Base-by-base conservation (phyloP, 106 monocot genomes). In the Allium fistulosum region DNA sequence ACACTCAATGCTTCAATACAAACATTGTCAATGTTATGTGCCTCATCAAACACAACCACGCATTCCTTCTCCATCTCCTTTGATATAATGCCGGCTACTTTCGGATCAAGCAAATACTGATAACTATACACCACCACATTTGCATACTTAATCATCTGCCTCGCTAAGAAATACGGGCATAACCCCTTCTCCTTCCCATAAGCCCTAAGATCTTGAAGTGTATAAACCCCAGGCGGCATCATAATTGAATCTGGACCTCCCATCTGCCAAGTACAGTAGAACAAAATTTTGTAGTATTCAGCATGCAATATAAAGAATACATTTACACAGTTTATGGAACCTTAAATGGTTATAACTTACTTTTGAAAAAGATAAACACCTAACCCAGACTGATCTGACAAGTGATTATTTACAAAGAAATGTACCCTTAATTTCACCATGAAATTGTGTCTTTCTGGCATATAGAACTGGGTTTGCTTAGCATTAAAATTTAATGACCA, bases 21-120 rank as follows among this genome's bases (percentile, higher is more conserved):
- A 47, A 99, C 97, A 81, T 99, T 99, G 47, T 99, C 97, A 14
- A 99, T 99, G 66, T 99, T 99, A 51, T 99, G 97, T 10, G 97
- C 97, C 81, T 99, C 97, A 18, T 99, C 97, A 57, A 99, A 99
- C 9, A 99, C 92, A 8, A 99, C 92, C 1, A 99, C 90, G 28
- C 97, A 89, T 65, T 99, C 97, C 69, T 59, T 78, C 75, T 89
- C 83, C 97, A 99, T 99, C 81, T 99, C 97, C 74, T 76, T 80
- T 8, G 97, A 99, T 12, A 99, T 92, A 51, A 99, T 83, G 53
- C 84, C 84, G 17, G 97, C 97, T 10, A 99, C 97, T 80, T 99
- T 99, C 10, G 97, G 97, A 53, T 99, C 97, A 8, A 99, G 71
- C 57, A 99, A 62, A 57, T 99, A 99, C 76, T 99, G 97, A 57